phyloP scores from a whole-genome alignment of 257 asterid species.

The Orobanche coerulescens region DNA sequence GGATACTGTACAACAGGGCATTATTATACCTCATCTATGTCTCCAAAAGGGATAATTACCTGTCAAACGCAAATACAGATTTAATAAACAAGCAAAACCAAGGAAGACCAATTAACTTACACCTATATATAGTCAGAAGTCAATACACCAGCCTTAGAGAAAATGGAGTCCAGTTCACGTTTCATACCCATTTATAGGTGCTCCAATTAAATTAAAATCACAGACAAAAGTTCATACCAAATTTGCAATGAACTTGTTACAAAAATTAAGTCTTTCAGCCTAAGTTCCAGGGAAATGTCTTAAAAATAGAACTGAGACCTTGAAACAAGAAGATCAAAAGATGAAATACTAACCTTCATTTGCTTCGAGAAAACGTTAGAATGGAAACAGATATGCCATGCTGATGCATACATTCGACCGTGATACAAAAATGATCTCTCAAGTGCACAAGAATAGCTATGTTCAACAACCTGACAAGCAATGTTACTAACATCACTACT shows the following conservation, averaged over 20 bases:
- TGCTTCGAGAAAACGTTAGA: slow-evolving; percentile 98
- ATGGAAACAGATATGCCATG: slow-evolving; percentile 97
- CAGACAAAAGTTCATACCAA: background rate
- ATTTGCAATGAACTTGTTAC: slow-evolving; percentile 2
- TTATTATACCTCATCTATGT: slow-evolving; percentile 81
- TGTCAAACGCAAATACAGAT: slow-evolving; percentile 34
- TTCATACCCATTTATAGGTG: slow-evolving; percentile 5
- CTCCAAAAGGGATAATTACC: slow-evolving; percentile 91
- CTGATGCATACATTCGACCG: slow-evolving; percentile 89
- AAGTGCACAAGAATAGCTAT: slow-evolving; percentile 97
- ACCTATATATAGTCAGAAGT: background rate
- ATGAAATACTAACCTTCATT: slow-evolving; percentile 63
- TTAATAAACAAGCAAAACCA: slow-evolving; percentile 20
- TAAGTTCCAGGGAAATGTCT: slow-evolving; percentile 11
- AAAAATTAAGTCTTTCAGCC: slow-evolving; percentile 9
- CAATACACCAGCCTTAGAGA: slow-evolving; percentile 17
- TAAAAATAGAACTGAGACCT: slow-evolving; percentile 13
- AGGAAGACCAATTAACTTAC: background rate
- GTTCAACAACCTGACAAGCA: slow-evolving; percentile 67
- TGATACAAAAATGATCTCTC: slow-evolving; percentile 97
- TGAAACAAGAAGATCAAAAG: slow-evolving; percentile 31
- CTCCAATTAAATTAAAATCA: background rate
- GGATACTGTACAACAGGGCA: slow-evolving; percentile 1
- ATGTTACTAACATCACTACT: slow-evolving; percentile 22
- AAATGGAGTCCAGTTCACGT: background rate